Percentiles rank a stretch among this genome's conserved stretches.
Evolutionary conservation across 331 rosid species (phyloP).

Genomic region (Spiraea crenata): DNA sequence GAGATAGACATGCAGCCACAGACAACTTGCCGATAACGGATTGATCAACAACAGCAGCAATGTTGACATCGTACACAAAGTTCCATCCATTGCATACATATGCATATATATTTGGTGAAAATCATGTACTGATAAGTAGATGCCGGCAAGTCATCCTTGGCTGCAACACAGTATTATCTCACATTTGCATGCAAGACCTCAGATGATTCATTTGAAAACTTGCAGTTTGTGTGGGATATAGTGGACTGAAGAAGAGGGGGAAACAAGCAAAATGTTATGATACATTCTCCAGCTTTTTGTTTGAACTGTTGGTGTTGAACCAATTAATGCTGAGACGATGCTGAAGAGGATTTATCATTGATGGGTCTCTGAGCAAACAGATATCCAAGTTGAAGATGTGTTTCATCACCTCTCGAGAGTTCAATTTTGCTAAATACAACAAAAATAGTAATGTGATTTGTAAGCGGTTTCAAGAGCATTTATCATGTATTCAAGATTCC

Average conservation of each 20-base stretch:
- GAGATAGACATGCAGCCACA: constrained; percentile 45
- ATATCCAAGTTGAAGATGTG: too few relatives aligned
- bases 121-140: neutral
- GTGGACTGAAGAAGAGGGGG: neutral
- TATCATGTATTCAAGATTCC: too few relatives aligned
- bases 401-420: too few relatives aligned
- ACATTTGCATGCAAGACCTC: constrained; percentile 32
- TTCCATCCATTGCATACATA: too few relatives aligned
- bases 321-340: constrained; percentile 5
- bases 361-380: too few relatives aligned
- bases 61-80: neutral
- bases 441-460: too few relatives aligned
- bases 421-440: too few relatives aligned
- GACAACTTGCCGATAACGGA: constrained; percentile 45
- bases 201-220: constrained; percentile 13
- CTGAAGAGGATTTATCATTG: too few relatives aligned
- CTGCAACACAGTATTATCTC: constrained; percentile 37
- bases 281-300: neutral
- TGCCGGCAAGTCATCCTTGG: constrained; percentile 60
- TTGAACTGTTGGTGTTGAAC: neutral
- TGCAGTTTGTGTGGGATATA: neutral
- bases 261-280: neutral
- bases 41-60: neutral
- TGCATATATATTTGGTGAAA: neutral
- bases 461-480: too few relatives aligned